phyloP scores from a whole-genome alignment of 2,329 filamentous ascomycete species.

The Xylariomycetidae sp. region DNA sequence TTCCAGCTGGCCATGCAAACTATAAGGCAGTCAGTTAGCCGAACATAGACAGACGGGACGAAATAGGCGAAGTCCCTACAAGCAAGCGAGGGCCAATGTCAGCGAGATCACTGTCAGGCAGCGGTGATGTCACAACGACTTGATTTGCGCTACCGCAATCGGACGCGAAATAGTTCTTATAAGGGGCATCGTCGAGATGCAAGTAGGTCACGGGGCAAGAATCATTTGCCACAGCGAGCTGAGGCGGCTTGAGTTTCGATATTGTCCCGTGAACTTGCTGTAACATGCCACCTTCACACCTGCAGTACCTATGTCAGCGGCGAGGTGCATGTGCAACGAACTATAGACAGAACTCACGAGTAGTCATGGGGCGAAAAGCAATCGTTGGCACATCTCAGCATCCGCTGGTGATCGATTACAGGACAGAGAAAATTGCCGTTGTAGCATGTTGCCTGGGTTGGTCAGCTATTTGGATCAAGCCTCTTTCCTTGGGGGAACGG shows the following conservation, averaged over 20 bases:
- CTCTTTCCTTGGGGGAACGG: too few species aligned
- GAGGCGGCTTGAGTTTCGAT: constrained; percentile 2
- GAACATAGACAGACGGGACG: too few species aligned
- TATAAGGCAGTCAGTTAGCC: constrained; percentile 5
- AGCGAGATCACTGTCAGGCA: constrained; percentile 46
- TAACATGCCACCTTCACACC: constrained; percentile 8
- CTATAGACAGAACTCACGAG: constrained; percentile 12
- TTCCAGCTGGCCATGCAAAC: constrained; percentile 59
- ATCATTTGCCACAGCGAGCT: constrained; percentile 1
- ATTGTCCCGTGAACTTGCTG: constrained; percentile 3
- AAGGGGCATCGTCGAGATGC: constrained; percentile 50
- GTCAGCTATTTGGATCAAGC: neutral
- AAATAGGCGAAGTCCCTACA: constrained; percentile 19
- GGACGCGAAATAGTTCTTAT: constrained; percentile 62
- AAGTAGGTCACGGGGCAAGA: constrained; percentile 16
- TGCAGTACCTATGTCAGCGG: constrained; percentile 4
- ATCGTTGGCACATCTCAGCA: constrained; percentile 20
- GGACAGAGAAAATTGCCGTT: constrained; percentile 24
- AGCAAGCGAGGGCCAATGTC: constrained; percentile 55
- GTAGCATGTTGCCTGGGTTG: constrained; percentile 12
- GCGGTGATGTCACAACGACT: constrained; percentile 56
- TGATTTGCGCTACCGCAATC: constrained; percentile 57
- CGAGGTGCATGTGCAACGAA: constrained; percentile 1
- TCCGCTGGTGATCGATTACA: constrained; percentile 19
- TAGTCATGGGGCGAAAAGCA: constrained; percentile 22